Evolutionary conservation across 257 asterid species (phyloP).

Genomic region (Nicotiana attenuata): DNA sequence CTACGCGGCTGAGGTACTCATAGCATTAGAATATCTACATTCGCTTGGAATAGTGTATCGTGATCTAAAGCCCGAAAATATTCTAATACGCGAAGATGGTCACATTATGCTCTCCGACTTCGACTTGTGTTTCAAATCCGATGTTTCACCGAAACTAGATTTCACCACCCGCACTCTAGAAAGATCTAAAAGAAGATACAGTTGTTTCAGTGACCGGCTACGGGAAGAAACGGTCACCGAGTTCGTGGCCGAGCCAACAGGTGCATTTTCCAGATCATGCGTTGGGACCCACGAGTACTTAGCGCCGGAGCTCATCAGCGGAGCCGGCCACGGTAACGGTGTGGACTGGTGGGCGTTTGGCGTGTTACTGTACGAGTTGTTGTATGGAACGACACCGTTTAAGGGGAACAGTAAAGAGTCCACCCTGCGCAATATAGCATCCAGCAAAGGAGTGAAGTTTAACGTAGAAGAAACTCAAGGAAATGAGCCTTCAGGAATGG

Average conservation of each 20-base stretch:
- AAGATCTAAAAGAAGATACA: constrained; percentile 5
- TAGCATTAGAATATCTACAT: constrained; percentile 73
- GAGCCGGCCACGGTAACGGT: constrained; percentile 85
- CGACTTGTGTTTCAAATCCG: constrained; percentile 63
- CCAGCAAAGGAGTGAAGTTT: constrained; percentile 59
- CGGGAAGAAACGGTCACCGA: constrained; percentile 51
- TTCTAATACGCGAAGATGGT: constrained; percentile 71
- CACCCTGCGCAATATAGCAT: constrained; percentile 83
- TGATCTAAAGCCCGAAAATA: constrained; percentile 79
- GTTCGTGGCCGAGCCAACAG: constrained; percentile 69
- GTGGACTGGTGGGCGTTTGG: constrained; percentile 99
- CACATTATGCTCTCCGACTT: constrained; percentile 82
- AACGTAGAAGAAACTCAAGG: constrained; percentile 19
- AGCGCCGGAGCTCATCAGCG: constrained; percentile 68
- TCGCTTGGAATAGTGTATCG: constrained; percentile 78
- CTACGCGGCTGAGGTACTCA: constrained; percentile 62
- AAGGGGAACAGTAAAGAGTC: constrained; percentile 81
- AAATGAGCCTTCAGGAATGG: constrained; percentile 37
- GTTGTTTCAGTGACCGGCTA: constrained; percentile 16
- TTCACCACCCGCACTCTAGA: constrained; percentile 12
- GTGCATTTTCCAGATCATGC: constrained; percentile 78
- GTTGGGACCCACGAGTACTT: constrained; percentile 89
- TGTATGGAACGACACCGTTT: constrained; percentile 73
- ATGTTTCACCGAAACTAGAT: constrained; percentile 47
- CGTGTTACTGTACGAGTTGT: constrained; percentile 57